Percentiles rank a stretch among this genome's conserved stretches.
These are phyloP conservation scores for Trichoderma breve DNA, from an alignment of 2,329 filamentous ascomycete genomes.

Conservation along the genomic window DNA sequence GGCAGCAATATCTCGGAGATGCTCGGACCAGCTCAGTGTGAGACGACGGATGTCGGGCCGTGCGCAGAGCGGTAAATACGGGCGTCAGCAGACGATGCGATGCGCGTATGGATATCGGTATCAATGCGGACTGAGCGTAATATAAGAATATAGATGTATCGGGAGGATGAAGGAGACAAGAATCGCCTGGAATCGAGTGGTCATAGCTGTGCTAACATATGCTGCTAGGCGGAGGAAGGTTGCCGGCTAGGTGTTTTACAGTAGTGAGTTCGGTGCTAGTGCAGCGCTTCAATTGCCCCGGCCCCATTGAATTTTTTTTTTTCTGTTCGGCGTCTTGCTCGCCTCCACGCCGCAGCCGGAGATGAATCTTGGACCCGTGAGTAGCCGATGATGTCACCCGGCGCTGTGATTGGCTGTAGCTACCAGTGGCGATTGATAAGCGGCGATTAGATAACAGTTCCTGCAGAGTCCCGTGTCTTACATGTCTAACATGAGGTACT, in stretches of 20 bases:
- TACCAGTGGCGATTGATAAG: slow-evolving; percentile 11
- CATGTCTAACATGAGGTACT: not conserved
- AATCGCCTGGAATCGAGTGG: not conserved
- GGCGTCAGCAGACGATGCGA: not conserved
- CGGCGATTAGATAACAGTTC: slow-evolving; percentile 16
- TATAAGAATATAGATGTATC: not conserved
- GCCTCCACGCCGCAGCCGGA: slow-evolving; percentile 17
- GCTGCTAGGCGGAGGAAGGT: not conserved
- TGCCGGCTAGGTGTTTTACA: not conserved
- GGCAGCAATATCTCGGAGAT: slow-evolving; percentile 11
- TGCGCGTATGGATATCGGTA: not conserved
- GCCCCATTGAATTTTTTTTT: not conserved
- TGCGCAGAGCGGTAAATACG: not conserved
- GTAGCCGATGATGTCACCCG: slow-evolving; percentile 19
- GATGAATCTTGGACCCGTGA: slow-evolving; percentile 16
- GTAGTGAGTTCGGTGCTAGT: not conserved
- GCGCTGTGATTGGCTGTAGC: slow-evolving; percentile 12
- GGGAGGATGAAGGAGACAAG: not conserved
- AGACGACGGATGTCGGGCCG: not conserved
- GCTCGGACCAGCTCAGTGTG: slow-evolving; percentile 1
- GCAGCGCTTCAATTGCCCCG: not conserved
- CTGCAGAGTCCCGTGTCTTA: not conserved
- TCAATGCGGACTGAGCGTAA: not conserved
- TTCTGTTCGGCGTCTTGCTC: not conserved
- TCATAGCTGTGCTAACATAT: slow-evolving; percentile 6